phyloP scores from a whole-genome alignment of 208 protist genomes.

The Wallacemonas sp. region DNA sequence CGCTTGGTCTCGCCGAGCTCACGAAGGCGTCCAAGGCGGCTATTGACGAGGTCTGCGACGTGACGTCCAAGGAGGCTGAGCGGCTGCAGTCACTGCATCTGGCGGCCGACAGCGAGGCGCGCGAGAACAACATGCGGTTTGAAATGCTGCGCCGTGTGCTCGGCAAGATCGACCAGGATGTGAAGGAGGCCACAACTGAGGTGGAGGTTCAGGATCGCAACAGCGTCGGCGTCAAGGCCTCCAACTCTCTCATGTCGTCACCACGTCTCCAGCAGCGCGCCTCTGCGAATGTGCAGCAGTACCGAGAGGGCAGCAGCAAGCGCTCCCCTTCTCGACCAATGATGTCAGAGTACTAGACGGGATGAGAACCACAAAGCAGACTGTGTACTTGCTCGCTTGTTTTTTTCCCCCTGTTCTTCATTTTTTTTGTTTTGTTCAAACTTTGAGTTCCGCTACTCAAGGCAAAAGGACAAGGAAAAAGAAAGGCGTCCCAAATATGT shows the following conservation, averaged over 20 bases:
- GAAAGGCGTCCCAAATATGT: too few relatives aligned
- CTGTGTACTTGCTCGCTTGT: not conserved
- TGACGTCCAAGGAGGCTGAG: slow-evolving; percentile 8
- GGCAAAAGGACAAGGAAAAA: too few relatives aligned
- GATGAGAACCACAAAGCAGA: not conserved
- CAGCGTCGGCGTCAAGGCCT: slow-evolving; percentile 1
- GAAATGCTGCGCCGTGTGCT: slow-evolving; percentile 41
- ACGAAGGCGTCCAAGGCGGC: slow-evolving; percentile 2
- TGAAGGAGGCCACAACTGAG: slow-evolving; percentile 44
- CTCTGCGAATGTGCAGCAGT: slow-evolving; percentile 4
- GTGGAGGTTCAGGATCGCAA: slow-evolving; percentile 23
- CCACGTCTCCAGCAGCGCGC: slow-evolving; percentile 11
- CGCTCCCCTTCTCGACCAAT: slow-evolving; percentile 8
- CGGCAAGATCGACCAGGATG: slow-evolving; percentile 52
- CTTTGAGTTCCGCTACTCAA: too few relatives aligned
- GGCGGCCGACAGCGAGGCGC: slow-evolving; percentile 32
- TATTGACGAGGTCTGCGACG: slow-evolving; percentile 17
- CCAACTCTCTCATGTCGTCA: not conserved
- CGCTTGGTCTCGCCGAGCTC: slow-evolving; percentile 27
- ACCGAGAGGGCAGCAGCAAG: not conserved
- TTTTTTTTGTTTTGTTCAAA: slow-evolving; percentile 3
- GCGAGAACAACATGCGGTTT: slow-evolving; percentile 33
- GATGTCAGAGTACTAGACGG: slow-evolving; percentile 8
- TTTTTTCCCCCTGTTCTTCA: not conserved
- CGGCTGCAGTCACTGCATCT: slow-evolving; percentile 22